Conservation (phyloP, 768 basidiomycete species). For the Leccinum subtestaceum region DNA sequence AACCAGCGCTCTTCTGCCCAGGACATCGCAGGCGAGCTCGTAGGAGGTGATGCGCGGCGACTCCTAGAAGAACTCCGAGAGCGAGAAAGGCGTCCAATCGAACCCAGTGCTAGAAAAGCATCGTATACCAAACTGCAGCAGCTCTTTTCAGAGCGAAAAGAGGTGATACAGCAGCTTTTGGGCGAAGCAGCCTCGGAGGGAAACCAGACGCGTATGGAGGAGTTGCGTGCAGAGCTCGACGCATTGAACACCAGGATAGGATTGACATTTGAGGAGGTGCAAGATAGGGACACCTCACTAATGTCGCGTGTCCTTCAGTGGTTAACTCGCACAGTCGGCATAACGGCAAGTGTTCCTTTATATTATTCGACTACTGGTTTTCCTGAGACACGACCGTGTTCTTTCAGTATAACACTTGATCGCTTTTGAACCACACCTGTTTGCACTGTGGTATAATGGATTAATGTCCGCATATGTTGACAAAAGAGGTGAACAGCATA, state of each 20-base stretch:
- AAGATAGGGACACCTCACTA: neutral
- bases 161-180: neutral
- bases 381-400: neutral
- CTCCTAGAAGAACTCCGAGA: slow-evolving; percentile 4
- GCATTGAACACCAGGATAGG: neutral
- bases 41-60: neutral
- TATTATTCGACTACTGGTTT: neutral
- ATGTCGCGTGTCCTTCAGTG: slow-evolving; percentile 2
- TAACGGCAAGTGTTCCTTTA: neutral
- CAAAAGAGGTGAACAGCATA: neutral
- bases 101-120: neutral
- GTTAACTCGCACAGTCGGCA: neutral
- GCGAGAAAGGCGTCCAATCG: neutral
- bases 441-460: neutral
- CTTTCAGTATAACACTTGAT: neutral
- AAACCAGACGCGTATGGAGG: neutral
- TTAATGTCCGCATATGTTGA: neutral
- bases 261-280: neutral
- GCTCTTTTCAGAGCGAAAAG: slow-evolving; percentile 1
- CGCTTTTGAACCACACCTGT: neutral
- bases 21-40: slow-evolving; percentile 1
- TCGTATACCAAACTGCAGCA: slow-evolving; percentile 1
- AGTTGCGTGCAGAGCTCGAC: slow-evolving; percentile 4
- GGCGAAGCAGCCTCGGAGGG: neutral
- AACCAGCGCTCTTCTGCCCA: slow-evolving; percentile 1